phyloP scores from a whole-genome alignment of 768 basidiomycete genomes.

The Amanita muscaria region DNA sequence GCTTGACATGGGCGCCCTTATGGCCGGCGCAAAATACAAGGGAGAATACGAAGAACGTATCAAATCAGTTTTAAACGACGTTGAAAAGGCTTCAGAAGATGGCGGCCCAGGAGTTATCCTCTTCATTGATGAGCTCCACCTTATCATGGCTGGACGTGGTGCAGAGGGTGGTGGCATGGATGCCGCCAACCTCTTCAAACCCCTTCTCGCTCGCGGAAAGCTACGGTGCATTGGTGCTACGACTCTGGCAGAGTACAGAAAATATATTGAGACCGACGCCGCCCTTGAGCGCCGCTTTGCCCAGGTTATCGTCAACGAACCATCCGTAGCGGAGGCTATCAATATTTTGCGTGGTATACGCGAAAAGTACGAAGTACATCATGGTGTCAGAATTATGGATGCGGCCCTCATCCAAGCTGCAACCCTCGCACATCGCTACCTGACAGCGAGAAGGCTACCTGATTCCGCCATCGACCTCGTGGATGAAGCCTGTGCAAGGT shows the following conservation, averaged over 20 bases:
- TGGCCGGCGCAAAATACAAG: slow-evolving; percentile 90
- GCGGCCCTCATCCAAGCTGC: slow-evolving; percentile 85
- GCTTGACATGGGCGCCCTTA: slow-evolving; percentile 91
- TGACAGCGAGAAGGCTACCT: slow-evolving; percentile 72
- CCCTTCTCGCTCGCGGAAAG: slow-evolving; percentile 81
- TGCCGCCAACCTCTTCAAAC: slow-evolving; percentile 88
- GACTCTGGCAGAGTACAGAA: slow-evolving; percentile 84
- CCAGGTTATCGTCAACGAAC: slow-evolving; percentile 90
- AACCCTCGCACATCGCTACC: slow-evolving; percentile 86
- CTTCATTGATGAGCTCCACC: slow-evolving; percentile 92
- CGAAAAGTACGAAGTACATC: slow-evolving; percentile 90
- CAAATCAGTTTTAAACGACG: slow-evolving; percentile 85
- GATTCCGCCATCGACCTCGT: slow-evolving; percentile 88
- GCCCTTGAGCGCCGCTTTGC: slow-evolving; percentile 89
- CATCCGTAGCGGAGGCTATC: slow-evolving; percentile 81
- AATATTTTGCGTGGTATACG: slow-evolving; percentile 89
- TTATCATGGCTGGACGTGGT: slow-evolving; percentile 87
- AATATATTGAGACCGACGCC: slow-evolving; percentile 89
- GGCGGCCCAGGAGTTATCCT: slow-evolving; percentile 76
- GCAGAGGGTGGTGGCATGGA: slow-evolving; percentile 87
- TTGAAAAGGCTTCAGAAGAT: slow-evolving; percentile 79
- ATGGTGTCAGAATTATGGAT: slow-evolving; percentile 85
- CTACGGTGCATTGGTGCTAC: slow-evolving; percentile 78
- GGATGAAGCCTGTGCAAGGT: slow-evolving; percentile 89
- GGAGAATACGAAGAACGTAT: slow-evolving; percentile 96